Conservation (phyloP, 148 eudicot species). For the Amaranthus hypochondriacus region DNA sequence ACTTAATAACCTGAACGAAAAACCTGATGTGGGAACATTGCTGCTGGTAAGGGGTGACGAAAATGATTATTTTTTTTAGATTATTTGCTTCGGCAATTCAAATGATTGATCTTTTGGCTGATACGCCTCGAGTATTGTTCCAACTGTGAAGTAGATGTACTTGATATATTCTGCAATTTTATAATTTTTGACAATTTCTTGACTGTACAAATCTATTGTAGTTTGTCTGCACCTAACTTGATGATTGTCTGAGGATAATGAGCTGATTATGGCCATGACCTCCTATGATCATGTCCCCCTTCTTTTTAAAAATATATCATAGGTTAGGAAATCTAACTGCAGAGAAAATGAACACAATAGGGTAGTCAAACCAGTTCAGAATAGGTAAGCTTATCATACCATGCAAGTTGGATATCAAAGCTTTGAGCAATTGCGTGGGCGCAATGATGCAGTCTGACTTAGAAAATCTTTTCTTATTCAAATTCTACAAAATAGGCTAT, state of each 20-base stretch:
- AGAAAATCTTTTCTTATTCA: not conserved
- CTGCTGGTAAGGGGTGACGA: constrained; percentile 48
- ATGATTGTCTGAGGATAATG: constrained; percentile 12
- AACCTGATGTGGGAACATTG: constrained; percentile 86
- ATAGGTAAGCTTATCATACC: not conserved
- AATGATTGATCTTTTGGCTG: not conserved
- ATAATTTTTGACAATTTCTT: not conserved
- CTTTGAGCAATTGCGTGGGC: not conserved
- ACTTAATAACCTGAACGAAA: constrained; percentile 76
- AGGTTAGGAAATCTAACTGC: no score
- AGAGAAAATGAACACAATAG: no score
- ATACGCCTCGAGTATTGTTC: not conserved
- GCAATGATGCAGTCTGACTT: no score
- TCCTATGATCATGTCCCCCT: no score
- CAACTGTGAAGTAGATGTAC: not conserved
- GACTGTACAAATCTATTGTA: not conserved
- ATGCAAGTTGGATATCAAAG: not conserved
- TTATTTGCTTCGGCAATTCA: not conserved
- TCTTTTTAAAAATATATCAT: not conserved
- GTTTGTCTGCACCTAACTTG: not conserved
- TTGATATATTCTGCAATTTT: not conserved
- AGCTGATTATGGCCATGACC: no score
- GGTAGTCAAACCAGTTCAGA: not conserved
- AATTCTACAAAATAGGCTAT: not conserved
- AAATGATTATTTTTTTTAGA: constrained; percentile 4